These are phyloP conservation scores for Pseudotulostoma volvatum DNA, from an alignment of 495 filamentous ascomycete species.

Conservation along the genomic window DNA sequence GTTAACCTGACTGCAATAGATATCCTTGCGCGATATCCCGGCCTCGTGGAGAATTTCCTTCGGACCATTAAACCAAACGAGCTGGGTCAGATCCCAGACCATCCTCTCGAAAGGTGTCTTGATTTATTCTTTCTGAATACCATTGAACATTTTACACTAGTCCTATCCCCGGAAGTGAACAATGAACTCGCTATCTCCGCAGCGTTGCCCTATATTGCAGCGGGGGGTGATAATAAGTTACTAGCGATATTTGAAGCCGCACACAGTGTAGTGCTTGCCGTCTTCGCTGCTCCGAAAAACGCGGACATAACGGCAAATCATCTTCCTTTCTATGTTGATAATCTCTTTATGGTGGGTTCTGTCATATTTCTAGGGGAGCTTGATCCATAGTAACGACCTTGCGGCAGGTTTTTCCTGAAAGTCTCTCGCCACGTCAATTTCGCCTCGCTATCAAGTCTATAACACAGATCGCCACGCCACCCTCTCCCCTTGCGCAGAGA, in stretches of 20 bases:
- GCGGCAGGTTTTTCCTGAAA: slow-evolving; percentile 52
- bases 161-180: slow-evolving; percentile 44
- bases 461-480: slow-evolving; percentile 71
- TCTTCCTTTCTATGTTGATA: slow-evolving; percentile 74
- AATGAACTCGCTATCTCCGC: slow-evolving; percentile 61
- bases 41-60: slow-evolving; percentile 54
- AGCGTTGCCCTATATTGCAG: slow-evolving; percentile 60
- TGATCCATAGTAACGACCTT: too few species aligned
- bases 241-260: slow-evolving; percentile 80
- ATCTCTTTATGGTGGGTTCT: slow-evolving; percentile 49
- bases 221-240: slow-evolving; percentile 43
- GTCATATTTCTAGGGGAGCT: too few species aligned
- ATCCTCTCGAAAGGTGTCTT: slow-evolving; percentile 61
- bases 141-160: slow-evolving; percentile 67
- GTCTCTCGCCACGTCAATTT: slow-evolving; percentile 79
- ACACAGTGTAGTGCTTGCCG: slow-evolving; percentile 70
- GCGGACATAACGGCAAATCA: slow-evolving; percentile 52
- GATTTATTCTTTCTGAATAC: slow-evolving; percentile 89
- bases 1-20: slow-evolving; percentile 82
- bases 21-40: slow-evolving; percentile 58
- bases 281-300: slow-evolving; percentile 65
- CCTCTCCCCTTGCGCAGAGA: slow-evolving; percentile 49
- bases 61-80: slow-evolving; percentile 40
- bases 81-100: slow-evolving; percentile 47
- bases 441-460: slow-evolving; percentile 83